Base-by-base conservation (phyloP, 441 rosid genomes). In the Aquilaria agallochum region DNA sequence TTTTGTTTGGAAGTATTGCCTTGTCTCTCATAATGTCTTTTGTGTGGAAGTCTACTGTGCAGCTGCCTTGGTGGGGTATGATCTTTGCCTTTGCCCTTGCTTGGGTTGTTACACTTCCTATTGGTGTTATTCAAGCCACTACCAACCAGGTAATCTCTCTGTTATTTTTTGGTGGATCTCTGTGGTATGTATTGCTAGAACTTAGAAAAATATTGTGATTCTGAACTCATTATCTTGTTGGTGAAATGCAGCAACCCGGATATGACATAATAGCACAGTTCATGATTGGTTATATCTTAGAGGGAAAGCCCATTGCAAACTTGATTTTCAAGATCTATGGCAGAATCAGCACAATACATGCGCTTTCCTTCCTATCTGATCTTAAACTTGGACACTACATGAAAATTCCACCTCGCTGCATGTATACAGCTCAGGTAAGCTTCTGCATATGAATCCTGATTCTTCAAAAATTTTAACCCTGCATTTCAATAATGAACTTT, bases 61-160 rank as follows among this genome's bases (percentile, higher is more conserved):
- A 92, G 73, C 80, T 95, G 58, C 91, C 80, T n/a, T 92, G 93
- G 95, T 95, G 98, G 99, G 99, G 95, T 32, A 85, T 95, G 93
- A 73, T 95, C 70, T 86, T 95, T 67, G 98, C 98, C 52, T 92
- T 92, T 65, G 81, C 53, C 44, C 62, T 92, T 79, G 99, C 98
- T 53, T 95, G 83, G 75, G 12, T 95, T 31, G 98, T 95, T 59
- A 95, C 99, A 9, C 93, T 95, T 64, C 99, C 99, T 6, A 90
- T 95, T 10, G 99, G 99, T n/a, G 95, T 95, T 74, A 95, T 95
- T 80, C 99, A 95, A 76, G 99, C 99, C 57, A 95, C 99, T 45
- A 95, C 98, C 14, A 95, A 95, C 75, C 99, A 95, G 93, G 99
- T 88, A 71, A 48, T 5, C 11, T n/a, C 30, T 31, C 44, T 15